Conservation (phyloP, 129 eudicot species). For the Lonicera japonica region DNA sequence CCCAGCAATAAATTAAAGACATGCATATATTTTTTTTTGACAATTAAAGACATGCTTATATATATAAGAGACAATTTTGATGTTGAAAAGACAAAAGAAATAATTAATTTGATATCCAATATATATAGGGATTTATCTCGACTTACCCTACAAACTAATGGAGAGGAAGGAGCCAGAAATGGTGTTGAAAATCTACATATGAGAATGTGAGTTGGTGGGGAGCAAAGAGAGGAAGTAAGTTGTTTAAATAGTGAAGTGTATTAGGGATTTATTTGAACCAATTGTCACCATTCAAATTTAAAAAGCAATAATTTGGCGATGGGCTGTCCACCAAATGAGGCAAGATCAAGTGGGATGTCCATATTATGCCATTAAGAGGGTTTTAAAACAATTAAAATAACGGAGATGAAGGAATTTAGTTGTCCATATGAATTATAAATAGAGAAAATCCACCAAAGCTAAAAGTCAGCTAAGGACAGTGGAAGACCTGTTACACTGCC, state of each 20-base stretch:
- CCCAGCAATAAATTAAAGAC: too few relatives aligned
- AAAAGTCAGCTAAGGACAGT: constrained; percentile 4
- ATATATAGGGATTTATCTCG: too few relatives aligned
- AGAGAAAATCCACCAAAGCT: constrained; percentile 15
- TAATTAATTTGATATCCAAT: too few relatives aligned
- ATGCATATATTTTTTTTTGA: too few relatives aligned
- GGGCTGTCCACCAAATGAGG: constrained; percentile 26
- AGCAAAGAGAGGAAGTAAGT: not conserved
- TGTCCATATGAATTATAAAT: constrained; percentile 1
- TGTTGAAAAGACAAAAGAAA: too few relatives aligned
- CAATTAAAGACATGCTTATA: too few relatives aligned
- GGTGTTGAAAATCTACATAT: too few relatives aligned
- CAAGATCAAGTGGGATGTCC: constrained; percentile 33
- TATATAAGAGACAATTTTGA: too few relatives aligned
- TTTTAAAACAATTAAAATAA: constrained; percentile 9
- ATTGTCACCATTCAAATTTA: too few relatives aligned
- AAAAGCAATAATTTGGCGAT: not conserved
- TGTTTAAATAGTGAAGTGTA: constrained; percentile 11
- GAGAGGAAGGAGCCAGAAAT: not conserved
- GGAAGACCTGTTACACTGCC: constrained; percentile 10
- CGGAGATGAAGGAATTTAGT: constrained; percentile 9
- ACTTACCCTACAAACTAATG: constrained; percentile 22
- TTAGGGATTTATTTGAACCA: constrained; percentile 1
- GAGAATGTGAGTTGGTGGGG: constrained; percentile 6
- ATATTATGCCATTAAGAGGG: constrained; percentile 1